phyloP scores from a whole-genome alignment of 2,329 filamentous ascomycete species.

The Dactylonectria macrodidyma region DNA sequence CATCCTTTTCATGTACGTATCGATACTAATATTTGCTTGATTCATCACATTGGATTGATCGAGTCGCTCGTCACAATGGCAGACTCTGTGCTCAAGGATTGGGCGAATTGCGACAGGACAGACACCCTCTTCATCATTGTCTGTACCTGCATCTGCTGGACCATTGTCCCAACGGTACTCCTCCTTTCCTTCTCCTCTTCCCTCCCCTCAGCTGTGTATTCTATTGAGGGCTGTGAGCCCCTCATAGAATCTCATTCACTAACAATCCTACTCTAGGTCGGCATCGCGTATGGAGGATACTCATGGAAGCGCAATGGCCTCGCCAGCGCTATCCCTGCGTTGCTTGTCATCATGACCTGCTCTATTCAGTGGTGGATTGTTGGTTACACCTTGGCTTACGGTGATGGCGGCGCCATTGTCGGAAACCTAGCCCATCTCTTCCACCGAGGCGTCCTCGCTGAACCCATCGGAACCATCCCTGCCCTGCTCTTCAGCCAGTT shows the following conservation, averaged over 20 bases:
- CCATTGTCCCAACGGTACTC: constrained; percentile 36
- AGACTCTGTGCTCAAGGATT: constrained; percentile 34
- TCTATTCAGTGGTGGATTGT: constrained; percentile 37
- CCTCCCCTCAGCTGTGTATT: background rate
- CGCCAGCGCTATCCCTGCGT: constrained; percentile 29
- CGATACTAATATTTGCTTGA: no score
- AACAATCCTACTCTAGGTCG: constrained; percentile 25
- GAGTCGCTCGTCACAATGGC: constrained; percentile 13
- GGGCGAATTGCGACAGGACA: constrained; percentile 34
- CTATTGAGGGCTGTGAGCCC: background rate
- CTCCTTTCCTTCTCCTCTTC: background rate
- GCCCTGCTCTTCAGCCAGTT: constrained; percentile 38
- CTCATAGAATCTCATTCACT: background rate
- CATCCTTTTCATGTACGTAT: background rate
- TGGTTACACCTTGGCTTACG: constrained; percentile 37
- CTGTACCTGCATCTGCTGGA: constrained; percentile 39
- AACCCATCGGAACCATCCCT: constrained; percentile 35
- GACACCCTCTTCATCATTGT: constrained; percentile 37
- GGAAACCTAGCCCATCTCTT: constrained; percentile 30
- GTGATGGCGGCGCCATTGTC: constrained; percentile 32
- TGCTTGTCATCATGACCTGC: constrained; percentile 37
- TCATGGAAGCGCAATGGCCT: constrained; percentile 36
- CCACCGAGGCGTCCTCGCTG: constrained; percentile 34
- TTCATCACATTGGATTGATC: background rate
- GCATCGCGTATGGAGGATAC: constrained; percentile 37